A percentile compares a stretch with the other conserved stretches of the same genome.
Conservation (phyloP, 2,329 filamentous ascomycete species). For the Colletotrichum tofieldiae region DNA sequence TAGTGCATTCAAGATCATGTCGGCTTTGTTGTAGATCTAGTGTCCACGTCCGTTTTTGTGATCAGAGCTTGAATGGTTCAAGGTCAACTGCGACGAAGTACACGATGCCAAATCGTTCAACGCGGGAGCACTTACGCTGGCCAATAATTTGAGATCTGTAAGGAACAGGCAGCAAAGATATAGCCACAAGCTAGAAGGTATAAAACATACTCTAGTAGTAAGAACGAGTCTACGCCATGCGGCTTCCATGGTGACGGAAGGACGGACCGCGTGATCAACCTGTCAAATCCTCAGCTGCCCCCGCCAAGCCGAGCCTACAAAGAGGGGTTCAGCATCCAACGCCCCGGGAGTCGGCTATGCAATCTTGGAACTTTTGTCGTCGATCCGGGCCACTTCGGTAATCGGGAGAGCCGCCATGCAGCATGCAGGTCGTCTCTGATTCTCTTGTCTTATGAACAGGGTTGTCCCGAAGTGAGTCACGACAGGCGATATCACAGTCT, state of each 20-base stretch:
- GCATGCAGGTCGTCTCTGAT: background rate
- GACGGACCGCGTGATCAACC: background rate
- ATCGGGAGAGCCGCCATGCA: background rate
- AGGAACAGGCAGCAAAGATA: background rate
- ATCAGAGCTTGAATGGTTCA: background rate
- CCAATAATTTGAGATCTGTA: too few species aligned
- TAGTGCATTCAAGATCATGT: background rate
- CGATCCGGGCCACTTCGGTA: background rate
- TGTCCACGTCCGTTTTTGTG: background rate
- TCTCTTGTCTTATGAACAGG: background rate
- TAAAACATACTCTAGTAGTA: too few species aligned
- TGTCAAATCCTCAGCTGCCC: background rate
- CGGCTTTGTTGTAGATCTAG: background rate
- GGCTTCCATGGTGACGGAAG: background rate
- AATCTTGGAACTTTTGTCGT: background rate
- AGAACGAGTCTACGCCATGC: background rate
- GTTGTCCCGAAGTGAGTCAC: background rate
- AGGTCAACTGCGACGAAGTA: background rate
- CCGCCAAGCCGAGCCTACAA: background rate
- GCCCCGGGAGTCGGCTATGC: background rate
- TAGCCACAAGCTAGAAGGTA: background rate
- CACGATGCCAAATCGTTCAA: background rate
- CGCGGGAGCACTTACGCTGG: fast-evolving
- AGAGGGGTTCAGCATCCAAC: too few species aligned
- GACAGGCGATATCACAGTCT: background rate